Evolutionary conservation across 129 eudicot genomes (phyloP).

Genomic region (Arctium minus): DNA sequence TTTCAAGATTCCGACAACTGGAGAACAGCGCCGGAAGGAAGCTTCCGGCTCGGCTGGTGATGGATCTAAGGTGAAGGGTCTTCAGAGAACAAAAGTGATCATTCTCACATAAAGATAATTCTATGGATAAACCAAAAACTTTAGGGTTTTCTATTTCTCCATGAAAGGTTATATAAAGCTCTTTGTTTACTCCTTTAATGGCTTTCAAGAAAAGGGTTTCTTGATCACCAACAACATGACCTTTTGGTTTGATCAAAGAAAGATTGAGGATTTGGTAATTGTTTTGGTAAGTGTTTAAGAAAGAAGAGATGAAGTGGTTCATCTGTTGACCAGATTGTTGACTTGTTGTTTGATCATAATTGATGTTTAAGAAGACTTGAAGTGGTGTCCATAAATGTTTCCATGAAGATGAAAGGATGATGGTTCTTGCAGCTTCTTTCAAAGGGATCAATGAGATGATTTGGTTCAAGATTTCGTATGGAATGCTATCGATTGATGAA

Average conservation of each 20-base stretch:
- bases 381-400: slow-evolving; percentile 32
- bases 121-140: slow-evolving; percentile 9
- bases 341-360: not conserved
- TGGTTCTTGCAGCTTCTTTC: slow-evolving; percentile 34
- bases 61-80: slow-evolving; percentile 31
- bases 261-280: slow-evolving; percentile 23
- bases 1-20: slow-evolving; percentile 24
- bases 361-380: slow-evolving; percentile 13
- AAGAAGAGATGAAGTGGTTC: slow-evolving; percentile 15
- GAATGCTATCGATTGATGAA: slow-evolving; percentile 20
- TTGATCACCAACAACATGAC: not conserved
- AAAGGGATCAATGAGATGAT: slow-evolving; percentile 33
- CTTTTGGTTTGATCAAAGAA: slow-evolving; percentile 5
- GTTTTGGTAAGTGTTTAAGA: slow-evolving; percentile 21
- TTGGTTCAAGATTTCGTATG: slow-evolving; percentile 27
- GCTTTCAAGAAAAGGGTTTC: slow-evolving; percentile 24
- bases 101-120: not conserved
- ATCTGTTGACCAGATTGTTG: slow-evolving; percentile 20
- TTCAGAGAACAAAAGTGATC: slow-evolving; percentile 20
- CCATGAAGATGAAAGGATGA: slow-evolving; percentile 41
- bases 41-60: slow-evolving; percentile 9
- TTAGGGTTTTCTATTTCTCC: not conserved
- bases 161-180: slow-evolving; percentile 33
- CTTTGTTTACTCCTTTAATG: slow-evolving; percentile 27
- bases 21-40: slow-evolving; percentile 26